A percentile compares a stretch with the other conserved stretches of the same genome.
phyloP scores from a whole-genome alignment of 257 asterid species.

The Ballota nigra region DNA sequence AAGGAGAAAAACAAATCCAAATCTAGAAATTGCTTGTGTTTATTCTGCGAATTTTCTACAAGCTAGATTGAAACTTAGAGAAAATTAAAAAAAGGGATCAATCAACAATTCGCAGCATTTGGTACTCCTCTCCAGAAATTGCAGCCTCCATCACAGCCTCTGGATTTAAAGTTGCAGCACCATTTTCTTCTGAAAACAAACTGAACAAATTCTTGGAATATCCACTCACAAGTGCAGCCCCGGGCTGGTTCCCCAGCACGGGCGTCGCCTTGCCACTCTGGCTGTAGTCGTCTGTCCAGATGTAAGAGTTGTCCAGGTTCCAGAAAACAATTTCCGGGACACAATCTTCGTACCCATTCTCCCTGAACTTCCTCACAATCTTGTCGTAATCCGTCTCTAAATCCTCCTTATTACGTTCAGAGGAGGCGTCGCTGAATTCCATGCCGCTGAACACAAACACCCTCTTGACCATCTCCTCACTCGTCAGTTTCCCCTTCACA shows the following conservation, averaged over 20 bases:
- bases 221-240: slow-evolving; percentile 48
- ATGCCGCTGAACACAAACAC: slow-evolving; percentile 48
- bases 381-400: slow-evolving; percentile 40
- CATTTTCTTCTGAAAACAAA: too few relatives aligned
- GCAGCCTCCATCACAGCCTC: slow-evolving; percentile 43
- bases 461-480: slow-evolving; percentile 44
- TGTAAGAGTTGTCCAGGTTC: slow-evolving; percentile 37
- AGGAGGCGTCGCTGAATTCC: slow-evolving; percentile 31
- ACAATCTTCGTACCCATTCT: slow-evolving; percentile 33
- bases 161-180: too few relatives aligned
- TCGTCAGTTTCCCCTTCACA: slow-evolving; percentile 22
- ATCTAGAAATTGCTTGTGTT: too few relatives aligned
- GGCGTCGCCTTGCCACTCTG: neutral
- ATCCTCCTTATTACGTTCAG: slow-evolving; percentile 18
- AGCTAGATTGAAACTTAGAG: too few relatives aligned
- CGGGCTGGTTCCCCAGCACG: slow-evolving; percentile 20
- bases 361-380: slow-evolving; percentile 37
- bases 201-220: slow-evolving; percentile 39
- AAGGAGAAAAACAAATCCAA: too few relatives aligned
- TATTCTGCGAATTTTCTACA: too few relatives aligned
- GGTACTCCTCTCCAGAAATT: slow-evolving; percentile 42
- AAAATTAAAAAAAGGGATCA: neutral
- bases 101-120: slow-evolving; percentile 11
- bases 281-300: too few relatives aligned
- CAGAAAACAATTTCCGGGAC: slow-evolving; percentile 60